Evolutionary conservation across 1,284 basidiomycete species (phyloP).

Genomic region (Rhodotorula sp.): DNA sequence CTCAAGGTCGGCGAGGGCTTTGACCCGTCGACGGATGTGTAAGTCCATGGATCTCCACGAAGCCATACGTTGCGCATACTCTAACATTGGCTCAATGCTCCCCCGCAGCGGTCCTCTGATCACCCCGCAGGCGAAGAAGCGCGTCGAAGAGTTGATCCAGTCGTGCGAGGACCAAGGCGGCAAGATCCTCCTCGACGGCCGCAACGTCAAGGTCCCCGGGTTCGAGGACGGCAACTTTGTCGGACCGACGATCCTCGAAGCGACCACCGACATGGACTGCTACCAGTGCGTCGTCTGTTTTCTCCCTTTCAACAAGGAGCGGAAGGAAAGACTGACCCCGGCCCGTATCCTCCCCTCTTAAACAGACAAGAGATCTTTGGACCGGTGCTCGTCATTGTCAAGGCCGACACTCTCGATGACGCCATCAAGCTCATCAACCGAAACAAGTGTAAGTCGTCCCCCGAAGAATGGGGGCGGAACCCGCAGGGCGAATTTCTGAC

Average conservation of each 20-base stretch:
- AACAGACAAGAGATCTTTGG: conserved; percentile 90
- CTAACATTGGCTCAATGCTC: neutral
- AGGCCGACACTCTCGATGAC: conserved; percentile 83
- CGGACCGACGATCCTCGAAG: conserved; percentile 87
- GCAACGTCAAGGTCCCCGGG: conserved; percentile 64
- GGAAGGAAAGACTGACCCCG: too few species aligned
- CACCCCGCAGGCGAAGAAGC: conserved; percentile 77
- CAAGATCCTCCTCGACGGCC: conserved; percentile 81
- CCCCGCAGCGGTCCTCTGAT: conserved; percentile 80
- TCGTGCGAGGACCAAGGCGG: conserved; percentile 84
- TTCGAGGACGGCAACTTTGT: conserved; percentile 94
- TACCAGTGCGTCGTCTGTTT: conserved; percentile 64
- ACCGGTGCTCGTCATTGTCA: conserved; percentile 77
- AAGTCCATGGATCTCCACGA: conserved; percentile 47
- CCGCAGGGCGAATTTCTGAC: too few species aligned
- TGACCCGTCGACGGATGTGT: conserved; percentile 82
- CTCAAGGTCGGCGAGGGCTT: conserved; percentile 89
- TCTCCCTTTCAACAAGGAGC: too few species aligned
- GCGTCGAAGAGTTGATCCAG: conserved; percentile 72
- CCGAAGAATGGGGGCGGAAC: too few species aligned
- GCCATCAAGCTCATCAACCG: conserved; percentile 84
- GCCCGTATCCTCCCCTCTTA: too few species aligned
- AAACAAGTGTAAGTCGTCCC: conserved; percentile 65
- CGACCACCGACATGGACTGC: conserved; percentile 74
- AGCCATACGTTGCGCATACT: neutral